Conservation (phyloP, 2,329 filamentous ascomycete species). For the Aspergillus nomiae region DNA sequence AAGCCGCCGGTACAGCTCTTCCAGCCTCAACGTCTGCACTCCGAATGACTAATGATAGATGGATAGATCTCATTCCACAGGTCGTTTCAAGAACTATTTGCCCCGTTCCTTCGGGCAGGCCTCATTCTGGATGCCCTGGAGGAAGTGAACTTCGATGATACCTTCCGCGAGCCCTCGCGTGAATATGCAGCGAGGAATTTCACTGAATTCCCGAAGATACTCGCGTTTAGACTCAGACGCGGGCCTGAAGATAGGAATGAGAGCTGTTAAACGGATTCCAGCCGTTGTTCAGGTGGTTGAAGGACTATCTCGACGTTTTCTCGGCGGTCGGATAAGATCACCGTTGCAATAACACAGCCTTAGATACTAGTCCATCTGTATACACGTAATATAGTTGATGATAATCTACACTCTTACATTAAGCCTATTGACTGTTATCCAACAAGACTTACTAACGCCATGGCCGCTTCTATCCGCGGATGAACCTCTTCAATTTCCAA, state of each 20-base stretch:
- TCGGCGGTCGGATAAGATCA: not conserved
- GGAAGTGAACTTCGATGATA: conserved; percentile 49
- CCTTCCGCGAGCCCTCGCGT: conserved; percentile 27
- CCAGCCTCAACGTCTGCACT: not conserved
- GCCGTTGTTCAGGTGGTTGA: not conserved
- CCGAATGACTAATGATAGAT: not conserved
- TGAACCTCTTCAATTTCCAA: too few species aligned
- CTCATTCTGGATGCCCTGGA: conserved; percentile 51
- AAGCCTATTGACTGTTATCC: too few species aligned
- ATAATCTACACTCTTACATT: too few species aligned
- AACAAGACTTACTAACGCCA: too few species aligned
- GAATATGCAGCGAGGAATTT: conserved; percentile 44
- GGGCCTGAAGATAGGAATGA: not conserved
- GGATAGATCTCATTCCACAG: conserved; percentile 47
- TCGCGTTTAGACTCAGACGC: conserved; percentile 24
- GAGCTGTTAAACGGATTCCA: not conserved
- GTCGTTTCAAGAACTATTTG: conserved; percentile 49
- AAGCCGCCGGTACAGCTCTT: not conserved
- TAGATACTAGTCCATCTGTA: not conserved
- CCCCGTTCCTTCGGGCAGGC: conserved; percentile 45
- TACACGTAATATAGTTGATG: not conserved
- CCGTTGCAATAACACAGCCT: not conserved
- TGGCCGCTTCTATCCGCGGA: too few species aligned
- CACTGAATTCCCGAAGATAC: conserved; percentile 32
- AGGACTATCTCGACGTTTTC: not conserved